phyloP scores from a whole-genome alignment of 2,329 filamentous ascomycete species.

The Pochonia chlamydosporia region DNA sequence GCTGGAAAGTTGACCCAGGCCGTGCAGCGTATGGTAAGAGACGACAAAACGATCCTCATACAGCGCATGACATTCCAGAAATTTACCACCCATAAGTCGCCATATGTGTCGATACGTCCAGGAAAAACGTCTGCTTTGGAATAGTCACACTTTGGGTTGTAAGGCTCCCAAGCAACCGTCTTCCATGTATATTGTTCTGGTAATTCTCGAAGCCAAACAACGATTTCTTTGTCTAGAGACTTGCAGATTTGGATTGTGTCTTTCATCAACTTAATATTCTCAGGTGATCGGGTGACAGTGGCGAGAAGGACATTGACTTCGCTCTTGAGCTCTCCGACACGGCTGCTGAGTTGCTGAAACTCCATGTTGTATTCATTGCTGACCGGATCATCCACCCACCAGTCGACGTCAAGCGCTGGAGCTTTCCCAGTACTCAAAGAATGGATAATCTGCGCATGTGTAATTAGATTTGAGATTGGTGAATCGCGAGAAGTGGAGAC shows the following conservation, averaged over 20 bases:
- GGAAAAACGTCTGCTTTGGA: constrained; percentile 49
- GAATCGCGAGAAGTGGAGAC: background rate
- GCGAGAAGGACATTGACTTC: constrained; percentile 46
- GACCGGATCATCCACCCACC: constrained; percentile 49
- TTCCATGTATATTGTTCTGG: constrained; percentile 42
- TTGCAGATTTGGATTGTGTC: constrained; percentile 46
- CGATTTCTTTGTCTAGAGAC: constrained; percentile 43
- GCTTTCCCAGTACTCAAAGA: constrained; percentile 45
- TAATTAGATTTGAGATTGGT: background rate
- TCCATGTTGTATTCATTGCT: constrained; percentile 39
- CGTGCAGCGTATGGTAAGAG: constrained; percentile 49
- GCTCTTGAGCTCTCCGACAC: constrained; percentile 45
- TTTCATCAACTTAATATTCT: constrained; percentile 44
- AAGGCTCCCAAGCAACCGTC: constrained; percentile 51
- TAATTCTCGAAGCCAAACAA: constrained; percentile 42
- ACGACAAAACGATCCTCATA: constrained; percentile 46
- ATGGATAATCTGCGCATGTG: constrained; percentile 42
- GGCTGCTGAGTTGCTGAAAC: constrained; percentile 46
- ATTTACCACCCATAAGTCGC: constrained; percentile 51
- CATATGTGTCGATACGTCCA: constrained; percentile 53
- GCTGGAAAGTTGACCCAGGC: constrained; percentile 54
- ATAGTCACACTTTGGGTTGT: constrained; percentile 45
- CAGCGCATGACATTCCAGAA: constrained; percentile 50
- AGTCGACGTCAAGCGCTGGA: constrained; percentile 47
- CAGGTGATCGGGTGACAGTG: constrained; percentile 36